Base-by-base conservation (phyloP, 345 rosid species). In the Clarkia xantiana region DNA sequence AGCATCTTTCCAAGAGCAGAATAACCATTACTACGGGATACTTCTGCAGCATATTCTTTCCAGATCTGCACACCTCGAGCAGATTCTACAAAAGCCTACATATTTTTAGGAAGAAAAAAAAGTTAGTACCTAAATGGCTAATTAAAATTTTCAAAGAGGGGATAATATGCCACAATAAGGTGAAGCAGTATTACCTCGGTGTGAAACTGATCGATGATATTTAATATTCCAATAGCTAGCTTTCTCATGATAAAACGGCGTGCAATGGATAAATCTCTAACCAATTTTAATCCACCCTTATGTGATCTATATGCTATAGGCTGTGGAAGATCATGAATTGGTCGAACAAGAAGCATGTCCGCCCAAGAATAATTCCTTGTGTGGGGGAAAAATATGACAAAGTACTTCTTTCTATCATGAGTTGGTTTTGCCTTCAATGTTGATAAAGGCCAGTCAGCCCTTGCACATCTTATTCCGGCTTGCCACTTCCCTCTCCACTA, bases 401-500 rank as follows among this genome's bases (percentile, higher is more conserved):
- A 84, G 61, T 87, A 93, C 63, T 84, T 70, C 71, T 93, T 93
- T 45, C 96, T 71, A 57, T 80, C 98, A 47, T 86, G 98, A 55
- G 94, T 91, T 6, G 95, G 96, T 68, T 86, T 86, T n/a, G 84
- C 97, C 69, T 62, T 87, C 70, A 87, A 69, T 49, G 97, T 93
- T n/a, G 91, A 63, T 47, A 93, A 61, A 14, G 99, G 96, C 79
- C 95, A 82, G 76, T 87, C 96, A 10, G 87, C 86, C 64, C 79
- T 88, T 40, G 86, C 87, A 57, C 99, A 93, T 70, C 81, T 75
- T 53, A 93, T 84, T 71, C 96, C 97, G 18, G 89, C 91, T 34
- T 82, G 90, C 99, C 99, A 93, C 76, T 68, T 84, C 36, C 97
- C 98, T 71, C 98, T 80, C 98, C 96, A 91, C 96, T 91, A 55